phyloP scores from a whole-genome alignment of 768 basidiomycete genomes.

The Mycena chlorophos region DNA sequence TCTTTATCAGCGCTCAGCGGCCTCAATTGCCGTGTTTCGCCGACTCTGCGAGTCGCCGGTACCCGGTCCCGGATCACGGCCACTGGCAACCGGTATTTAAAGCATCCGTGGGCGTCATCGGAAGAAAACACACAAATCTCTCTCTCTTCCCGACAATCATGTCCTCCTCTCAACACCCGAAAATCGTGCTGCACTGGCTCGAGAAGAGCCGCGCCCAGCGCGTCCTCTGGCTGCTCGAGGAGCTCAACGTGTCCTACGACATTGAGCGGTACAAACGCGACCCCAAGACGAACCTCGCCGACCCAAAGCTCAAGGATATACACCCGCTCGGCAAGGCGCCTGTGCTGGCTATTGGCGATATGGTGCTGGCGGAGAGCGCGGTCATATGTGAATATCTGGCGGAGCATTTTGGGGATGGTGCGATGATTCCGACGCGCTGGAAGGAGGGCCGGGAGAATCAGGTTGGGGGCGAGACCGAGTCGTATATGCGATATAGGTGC shows the following conservation, averaged over 20 bases:
- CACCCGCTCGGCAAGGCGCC: slow-evolving; percentile 41
- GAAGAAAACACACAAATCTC: too few relatives aligned
- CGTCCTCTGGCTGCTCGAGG: slow-evolving; percentile 43
- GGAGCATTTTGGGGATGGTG: slow-evolving; percentile 12
- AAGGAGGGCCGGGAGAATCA: background rate
- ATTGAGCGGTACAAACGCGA: slow-evolving; percentile 35
- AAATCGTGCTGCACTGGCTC: slow-evolving; percentile 33
- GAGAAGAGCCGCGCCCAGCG: slow-evolving; percentile 38
- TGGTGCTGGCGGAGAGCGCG: slow-evolving; percentile 39
- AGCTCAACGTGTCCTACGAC: slow-evolving; percentile 39
- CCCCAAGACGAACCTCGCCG: slow-evolving; percentile 24
- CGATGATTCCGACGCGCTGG: slow-evolving; percentile 9
- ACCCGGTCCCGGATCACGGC: too few relatives aligned
- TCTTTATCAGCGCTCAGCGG: too few relatives aligned
- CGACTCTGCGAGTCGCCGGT: too few relatives aligned
- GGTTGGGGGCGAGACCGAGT: slow-evolving; percentile 2
- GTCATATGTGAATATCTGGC: slow-evolving; percentile 29
- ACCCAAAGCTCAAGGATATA: slow-evolving; percentile 31
- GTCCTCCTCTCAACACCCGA: background rate
- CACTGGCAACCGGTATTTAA: too few relatives aligned
- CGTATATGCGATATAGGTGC: background rate
- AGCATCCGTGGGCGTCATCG: too few relatives aligned
- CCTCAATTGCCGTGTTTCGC: too few relatives aligned
- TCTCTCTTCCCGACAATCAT: background rate
- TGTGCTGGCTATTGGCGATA: slow-evolving; percentile 38